A percentile compares a stretch with the other conserved stretches of the same genome.
These are phyloP conservation scores for Monsonia emarginata DNA, from an alignment of 441 rosid species.

Conservation along the genomic window DNA sequence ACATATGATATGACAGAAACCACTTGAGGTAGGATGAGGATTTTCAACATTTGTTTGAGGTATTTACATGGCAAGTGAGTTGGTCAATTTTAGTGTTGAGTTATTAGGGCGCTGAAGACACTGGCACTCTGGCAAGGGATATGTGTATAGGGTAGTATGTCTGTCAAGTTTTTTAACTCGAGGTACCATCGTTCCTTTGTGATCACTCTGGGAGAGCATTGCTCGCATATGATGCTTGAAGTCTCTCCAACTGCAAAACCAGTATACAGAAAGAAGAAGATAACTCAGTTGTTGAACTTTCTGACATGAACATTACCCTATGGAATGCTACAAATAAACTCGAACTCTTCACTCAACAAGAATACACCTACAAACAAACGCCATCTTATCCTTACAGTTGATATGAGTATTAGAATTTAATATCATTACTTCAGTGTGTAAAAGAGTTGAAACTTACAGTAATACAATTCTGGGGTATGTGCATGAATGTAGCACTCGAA, in stretches of 20 bases:
- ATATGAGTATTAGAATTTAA: neutral
- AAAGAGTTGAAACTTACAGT: neutral
- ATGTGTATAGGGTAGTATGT: slow-evolving; percentile 70
- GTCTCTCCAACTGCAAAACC: slow-evolving; percentile 61
- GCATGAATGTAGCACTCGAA: neutral
- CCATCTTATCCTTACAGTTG: neutral
- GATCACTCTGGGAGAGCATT: slow-evolving; percentile 71
- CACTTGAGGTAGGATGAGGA: neutral
- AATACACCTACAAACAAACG: neutral
- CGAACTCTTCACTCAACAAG: too few relatives aligned
- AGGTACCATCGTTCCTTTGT: slow-evolving; percentile 69
- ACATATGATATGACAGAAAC: slow-evolving; percentile 14
- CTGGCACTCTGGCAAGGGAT: slow-evolving; percentile 80
- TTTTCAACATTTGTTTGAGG: neutral
- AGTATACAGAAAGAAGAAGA: neutral
- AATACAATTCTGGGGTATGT: neutral
- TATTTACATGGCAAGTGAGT: slow-evolving; percentile 9
- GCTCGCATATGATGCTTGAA: slow-evolving; percentile 53
- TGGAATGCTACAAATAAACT: too few relatives aligned
- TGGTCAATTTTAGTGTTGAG: slow-evolving; percentile 28
- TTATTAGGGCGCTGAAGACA: slow-evolving; percentile 53
- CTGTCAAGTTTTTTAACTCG: slow-evolving; percentile 67
- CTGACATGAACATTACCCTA: too few relatives aligned
- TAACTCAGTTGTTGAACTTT: neutral
- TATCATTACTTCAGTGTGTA: neutral